Percentiles rank a stretch among this genome's conserved stretches.
These are phyloP conservation scores for Crotalaria pallida DNA, from an alignment of 306 rosid genomes.

Conservation along the genomic window DNA sequence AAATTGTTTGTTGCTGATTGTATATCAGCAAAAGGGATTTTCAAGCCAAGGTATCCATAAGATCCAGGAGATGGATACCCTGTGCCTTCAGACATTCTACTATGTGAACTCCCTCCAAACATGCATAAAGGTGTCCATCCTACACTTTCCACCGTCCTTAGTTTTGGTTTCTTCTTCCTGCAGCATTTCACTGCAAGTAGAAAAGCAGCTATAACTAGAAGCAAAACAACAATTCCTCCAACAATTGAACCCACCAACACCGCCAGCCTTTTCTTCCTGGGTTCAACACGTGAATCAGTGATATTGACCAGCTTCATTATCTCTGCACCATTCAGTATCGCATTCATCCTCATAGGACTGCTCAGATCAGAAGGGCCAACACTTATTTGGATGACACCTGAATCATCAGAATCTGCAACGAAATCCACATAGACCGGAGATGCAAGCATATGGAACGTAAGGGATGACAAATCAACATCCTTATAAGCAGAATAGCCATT, in stretches of 20 bases:
- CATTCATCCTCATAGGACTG: slow-evolving; percentile 46
- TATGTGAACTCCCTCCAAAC: slow-evolving; percentile 68
- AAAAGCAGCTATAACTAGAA: slow-evolving; percentile 35
- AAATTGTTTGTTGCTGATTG: slow-evolving; percentile 69
- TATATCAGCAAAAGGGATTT: slow-evolving; percentile 65
- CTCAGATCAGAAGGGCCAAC: slow-evolving; percentile 79
- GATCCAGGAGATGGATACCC: slow-evolving; percentile 55
- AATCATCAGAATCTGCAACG: slow-evolving; percentile 57
- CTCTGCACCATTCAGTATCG: slow-evolving; percentile 89
- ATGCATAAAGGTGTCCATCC: slow-evolving; percentile 71
- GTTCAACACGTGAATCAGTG: neutral
- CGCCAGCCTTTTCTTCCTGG: slow-evolving; percentile 35
- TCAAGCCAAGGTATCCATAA: slow-evolving; percentile 57
- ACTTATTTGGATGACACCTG: slow-evolving; percentile 50
- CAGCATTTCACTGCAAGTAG: slow-evolving; percentile 36
- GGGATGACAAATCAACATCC: slow-evolving; percentile 65
- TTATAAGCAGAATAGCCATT: slow-evolving; percentile 57
- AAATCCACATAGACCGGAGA: slow-evolving; percentile 73
- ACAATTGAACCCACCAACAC: slow-evolving; percentile 52
- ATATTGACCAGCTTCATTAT: slow-evolving; percentile 61
- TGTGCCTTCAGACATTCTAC: slow-evolving; percentile 65
- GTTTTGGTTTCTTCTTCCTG: slow-evolving; percentile 51
- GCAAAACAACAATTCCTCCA: slow-evolving; percentile 55
- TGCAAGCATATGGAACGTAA: slow-evolving; percentile 47
- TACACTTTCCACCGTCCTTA: slow-evolving; percentile 45